Percentiles rank a stretch among this genome's conserved stretches.
Conservation (phyloP, 352 stramenopile species). For the Phytophthora quininea region DNA sequence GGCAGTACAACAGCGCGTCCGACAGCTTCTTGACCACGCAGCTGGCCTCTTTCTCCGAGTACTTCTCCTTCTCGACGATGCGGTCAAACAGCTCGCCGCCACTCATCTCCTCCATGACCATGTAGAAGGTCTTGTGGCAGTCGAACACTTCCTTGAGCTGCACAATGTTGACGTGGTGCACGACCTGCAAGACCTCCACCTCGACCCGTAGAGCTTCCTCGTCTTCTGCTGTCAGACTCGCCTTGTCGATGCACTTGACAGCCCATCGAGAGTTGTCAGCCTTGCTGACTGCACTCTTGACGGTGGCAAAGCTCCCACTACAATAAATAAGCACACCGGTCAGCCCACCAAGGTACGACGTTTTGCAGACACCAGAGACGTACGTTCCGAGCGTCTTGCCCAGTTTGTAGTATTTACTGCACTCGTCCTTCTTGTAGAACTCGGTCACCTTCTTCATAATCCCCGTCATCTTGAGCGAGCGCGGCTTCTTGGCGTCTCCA, state of each 20-base stretch:
- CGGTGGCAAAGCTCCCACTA: slow-evolving; percentile 86
- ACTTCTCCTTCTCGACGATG: slow-evolving; percentile 93
- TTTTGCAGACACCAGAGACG: slow-evolving; percentile 16
- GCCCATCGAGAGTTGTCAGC: slow-evolving; percentile 79
- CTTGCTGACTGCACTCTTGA: slow-evolving; percentile 84
- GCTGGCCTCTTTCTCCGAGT: slow-evolving; percentile 89
- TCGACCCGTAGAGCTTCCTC: slow-evolving; percentile 84
- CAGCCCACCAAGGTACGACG: too few relatives aligned
- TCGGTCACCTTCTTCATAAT: slow-evolving; percentile 89
- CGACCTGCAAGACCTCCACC: slow-evolving; percentile 81
- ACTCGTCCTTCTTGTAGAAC: slow-evolving; percentile 90
- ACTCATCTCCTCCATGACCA: slow-evolving; percentile 93
- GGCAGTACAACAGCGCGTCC: slow-evolving; percentile 86
- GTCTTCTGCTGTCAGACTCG: slow-evolving; percentile 78
- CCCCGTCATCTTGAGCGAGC: slow-evolving; percentile 50
- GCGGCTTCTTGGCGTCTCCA: slow-evolving; percentile 4
- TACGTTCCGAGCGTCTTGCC: slow-evolving; percentile 90
- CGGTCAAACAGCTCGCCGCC: slow-evolving; percentile 93
- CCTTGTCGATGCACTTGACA: slow-evolving; percentile 88
- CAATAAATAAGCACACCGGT: not conserved
- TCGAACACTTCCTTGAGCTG: slow-evolving; percentile 89
- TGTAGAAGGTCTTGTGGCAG: slow-evolving; percentile 90
- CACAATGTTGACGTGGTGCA: slow-evolving; percentile 90
- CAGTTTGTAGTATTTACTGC: slow-evolving; percentile 91
- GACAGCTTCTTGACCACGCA: slow-evolving; percentile 87